Conservation (phyloP, 805 yeast genomes). For the Alloascoidea hylecoeti region DNA sequence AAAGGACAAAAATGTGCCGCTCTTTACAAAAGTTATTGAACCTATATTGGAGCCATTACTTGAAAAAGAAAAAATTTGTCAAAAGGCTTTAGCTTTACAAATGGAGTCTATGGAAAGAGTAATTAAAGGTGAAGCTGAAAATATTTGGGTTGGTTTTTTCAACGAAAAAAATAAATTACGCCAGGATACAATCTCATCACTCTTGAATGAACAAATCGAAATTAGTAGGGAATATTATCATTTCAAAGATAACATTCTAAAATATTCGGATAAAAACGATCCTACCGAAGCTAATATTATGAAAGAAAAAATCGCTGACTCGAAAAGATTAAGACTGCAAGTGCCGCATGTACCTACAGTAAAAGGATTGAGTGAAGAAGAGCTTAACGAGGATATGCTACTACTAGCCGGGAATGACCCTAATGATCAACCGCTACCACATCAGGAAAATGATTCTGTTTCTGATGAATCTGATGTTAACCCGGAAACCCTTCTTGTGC, state of each 20-base stretch:
- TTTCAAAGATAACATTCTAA: neutral
- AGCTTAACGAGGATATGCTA: neutral
- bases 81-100: neutral
- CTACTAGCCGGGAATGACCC: neutral
- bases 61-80: neutral
- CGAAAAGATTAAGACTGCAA: neutral
- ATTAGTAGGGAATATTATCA: neutral
- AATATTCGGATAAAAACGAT: neutral
- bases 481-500: neutral
- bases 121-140: neutral
- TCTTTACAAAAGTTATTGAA: neutral
- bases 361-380: neutral
- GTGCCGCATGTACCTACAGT: conserved; percentile 1
- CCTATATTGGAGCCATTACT: neutral
- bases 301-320: neutral
- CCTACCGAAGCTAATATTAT: neutral
- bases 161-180: neutral
- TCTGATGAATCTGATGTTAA: neutral
- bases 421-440: neutral
- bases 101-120: neutral
- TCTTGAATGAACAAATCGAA: neutral
- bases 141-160: neutral
- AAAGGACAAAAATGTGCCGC: neutral
- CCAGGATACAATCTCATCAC: neutral
- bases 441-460: neutral